Conservation (phyloP, 805 yeast species). For the Brettanomyces nanus region DNA sequence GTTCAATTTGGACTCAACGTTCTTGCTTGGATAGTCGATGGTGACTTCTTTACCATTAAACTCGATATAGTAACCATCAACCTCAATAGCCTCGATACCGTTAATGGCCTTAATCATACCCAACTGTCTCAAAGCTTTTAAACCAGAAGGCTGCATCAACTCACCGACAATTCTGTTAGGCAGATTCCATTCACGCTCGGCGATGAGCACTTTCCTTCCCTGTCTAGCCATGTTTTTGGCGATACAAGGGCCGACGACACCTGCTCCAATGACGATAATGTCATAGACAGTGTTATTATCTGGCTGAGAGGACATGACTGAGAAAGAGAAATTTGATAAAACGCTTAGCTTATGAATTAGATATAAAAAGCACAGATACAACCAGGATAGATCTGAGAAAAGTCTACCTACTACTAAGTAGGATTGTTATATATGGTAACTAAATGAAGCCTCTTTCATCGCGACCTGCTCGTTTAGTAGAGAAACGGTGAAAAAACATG, state of each 20-base stretch:
- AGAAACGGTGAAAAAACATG: no score
- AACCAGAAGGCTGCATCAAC: slow-evolving; percentile 94
- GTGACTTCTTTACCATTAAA: slow-evolving; percentile 48
- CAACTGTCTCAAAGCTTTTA: slow-evolving; percentile 69
- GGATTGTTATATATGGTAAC: no score
- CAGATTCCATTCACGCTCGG: slow-evolving; percentile 84
- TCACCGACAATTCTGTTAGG: slow-evolving; percentile 98
- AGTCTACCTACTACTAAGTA: no score
- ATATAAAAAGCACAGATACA: no score
- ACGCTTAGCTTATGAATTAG: no score
- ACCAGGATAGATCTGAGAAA: no score
- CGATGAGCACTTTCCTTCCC: slow-evolving; percentile 71
- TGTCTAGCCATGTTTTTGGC: slow-evolving; percentile 87
- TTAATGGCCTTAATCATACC: slow-evolving; percentile 77
- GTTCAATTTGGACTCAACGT: slow-evolving; percentile 34
- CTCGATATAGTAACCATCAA: slow-evolving; percentile 74
- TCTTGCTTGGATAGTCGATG: slow-evolving; percentile 67
- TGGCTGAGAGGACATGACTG: no score
- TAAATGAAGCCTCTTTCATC: no score
- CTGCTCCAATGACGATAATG: slow-evolving; percentile 95
- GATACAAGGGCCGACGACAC: slow-evolving; percentile 90
- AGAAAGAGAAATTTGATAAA: no score
- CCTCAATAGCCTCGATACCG: slow-evolving; percentile 68
- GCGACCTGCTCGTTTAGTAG: no score
- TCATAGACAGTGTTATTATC: slow-evolving; percentile 39